These are phyloP conservation scores for Strigomonas oncopelti DNA, from an alignment of 208 protist genomes.

Conservation along the genomic window DNA sequence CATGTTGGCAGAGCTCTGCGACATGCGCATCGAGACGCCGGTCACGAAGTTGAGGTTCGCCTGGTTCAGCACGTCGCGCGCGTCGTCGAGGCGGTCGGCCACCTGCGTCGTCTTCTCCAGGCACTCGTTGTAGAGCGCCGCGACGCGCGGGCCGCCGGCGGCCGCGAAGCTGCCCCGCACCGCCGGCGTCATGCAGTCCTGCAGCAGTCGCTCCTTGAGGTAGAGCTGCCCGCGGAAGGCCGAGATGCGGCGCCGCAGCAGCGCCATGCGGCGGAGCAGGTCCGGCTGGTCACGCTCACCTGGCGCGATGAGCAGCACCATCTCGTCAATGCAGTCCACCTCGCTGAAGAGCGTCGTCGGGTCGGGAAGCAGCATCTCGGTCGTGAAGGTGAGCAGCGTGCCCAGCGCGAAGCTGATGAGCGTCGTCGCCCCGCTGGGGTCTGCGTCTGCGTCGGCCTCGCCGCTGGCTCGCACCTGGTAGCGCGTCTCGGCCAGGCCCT, in stretches of 20 bases:
- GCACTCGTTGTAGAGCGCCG: constrained; percentile 5
- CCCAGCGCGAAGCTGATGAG: constrained; percentile 35
- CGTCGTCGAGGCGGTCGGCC: constrained; percentile 71
- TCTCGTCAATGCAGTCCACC: constrained; percentile 85
- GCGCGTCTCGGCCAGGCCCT: constrained; percentile 50
- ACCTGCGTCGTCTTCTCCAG: constrained; percentile 62
- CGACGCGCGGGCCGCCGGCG: constrained; percentile 2
- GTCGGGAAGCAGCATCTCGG: constrained; percentile 64
- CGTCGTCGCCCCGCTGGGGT: constrained; percentile 11
- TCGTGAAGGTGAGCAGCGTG: constrained; percentile 56
- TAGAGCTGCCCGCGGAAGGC: constrained; percentile 50
- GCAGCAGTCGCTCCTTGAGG: constrained; percentile 75
- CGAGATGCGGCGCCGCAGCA: constrained; percentile 75
- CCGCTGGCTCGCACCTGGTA: constrained; percentile 32
- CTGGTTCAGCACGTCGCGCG: constrained; percentile 78
- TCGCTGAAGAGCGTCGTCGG: constrained; percentile 68
- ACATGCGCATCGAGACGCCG: constrained; percentile 83
- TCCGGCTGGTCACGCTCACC: constrained; percentile 79
- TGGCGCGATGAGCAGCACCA: constrained; percentile 81
- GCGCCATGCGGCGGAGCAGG: constrained; percentile 69
- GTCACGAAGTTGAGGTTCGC: constrained; percentile 83
- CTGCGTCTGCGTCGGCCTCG: constrained; percentile 10
- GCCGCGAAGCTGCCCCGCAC: constrained; percentile 71
- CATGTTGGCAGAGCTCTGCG: constrained; percentile 76
- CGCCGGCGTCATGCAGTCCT: constrained; percentile 58